Conservation (phyloP, 2,329 filamentous ascomycete genomes). For the Cytospora piceae region DNA sequence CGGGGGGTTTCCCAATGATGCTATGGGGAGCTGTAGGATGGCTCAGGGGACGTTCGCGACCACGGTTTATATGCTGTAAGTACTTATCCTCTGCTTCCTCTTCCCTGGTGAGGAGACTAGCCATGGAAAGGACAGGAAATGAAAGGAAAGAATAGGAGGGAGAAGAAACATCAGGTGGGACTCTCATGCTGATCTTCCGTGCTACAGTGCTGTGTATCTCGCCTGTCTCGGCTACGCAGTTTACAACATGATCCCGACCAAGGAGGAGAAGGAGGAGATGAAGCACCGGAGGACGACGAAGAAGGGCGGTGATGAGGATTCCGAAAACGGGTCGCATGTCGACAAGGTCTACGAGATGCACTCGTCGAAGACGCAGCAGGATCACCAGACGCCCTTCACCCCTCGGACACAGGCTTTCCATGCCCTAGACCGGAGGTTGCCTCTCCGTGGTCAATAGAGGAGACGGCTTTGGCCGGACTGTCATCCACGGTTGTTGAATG, state of each 20-base stretch:
- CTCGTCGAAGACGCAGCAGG: constrained; percentile 4
- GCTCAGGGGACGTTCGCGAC: constrained; percentile 70
- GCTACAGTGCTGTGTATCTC: constrained; percentile 60
- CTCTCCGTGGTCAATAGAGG: constrained; percentile 46
- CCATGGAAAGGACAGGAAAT: no score
- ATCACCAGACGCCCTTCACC: constrained; percentile 56
- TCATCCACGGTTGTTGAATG: background rate
- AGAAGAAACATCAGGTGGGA: background rate
- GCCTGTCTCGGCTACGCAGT: constrained; percentile 62
- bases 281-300: constrained; percentile 44
- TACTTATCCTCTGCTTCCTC: constrained; percentile 32
- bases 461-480: background rate
- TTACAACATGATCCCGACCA: constrained; percentile 62
- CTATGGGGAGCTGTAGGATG: constrained; percentile 64
- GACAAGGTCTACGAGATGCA: constrained; percentile 33
- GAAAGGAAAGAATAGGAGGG: no score
- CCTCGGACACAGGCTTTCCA: constrained; percentile 71
- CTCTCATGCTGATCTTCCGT: background rate
- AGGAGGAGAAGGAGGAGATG: constrained; percentile 51
- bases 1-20: constrained; percentile 47
- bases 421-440: constrained; percentile 61
- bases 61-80: constrained; percentile 70
- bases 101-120: background rate
- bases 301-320: constrained; percentile 42
- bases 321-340: constrained; percentile 27